phyloP scores from a whole-genome alignment of 169 alveolate species.

The Plasmodium vinckei region DNA sequence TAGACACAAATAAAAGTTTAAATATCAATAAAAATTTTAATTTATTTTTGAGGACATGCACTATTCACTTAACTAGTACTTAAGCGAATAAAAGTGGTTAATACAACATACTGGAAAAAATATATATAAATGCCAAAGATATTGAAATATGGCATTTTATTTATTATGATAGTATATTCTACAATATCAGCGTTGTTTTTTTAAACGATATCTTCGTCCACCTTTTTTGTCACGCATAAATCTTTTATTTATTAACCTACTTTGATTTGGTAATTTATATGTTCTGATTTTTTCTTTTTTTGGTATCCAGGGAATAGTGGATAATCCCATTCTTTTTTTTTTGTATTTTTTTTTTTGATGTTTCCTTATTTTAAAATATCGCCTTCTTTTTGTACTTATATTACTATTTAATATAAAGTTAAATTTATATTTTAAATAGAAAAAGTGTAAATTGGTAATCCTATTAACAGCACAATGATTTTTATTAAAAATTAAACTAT shows the following conservation, averaged over 20 bases:
- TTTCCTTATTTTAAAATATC: constrained; percentile 83
- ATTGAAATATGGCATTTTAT: neutral
- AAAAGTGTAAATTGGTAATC: constrained; percentile 7
- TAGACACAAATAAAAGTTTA: neutral
- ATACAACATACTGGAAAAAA: neutral
- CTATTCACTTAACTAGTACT: too few relatives aligned
- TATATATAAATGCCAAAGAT: neutral
- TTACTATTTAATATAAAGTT: constrained; percentile 14
- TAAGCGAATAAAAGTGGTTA: too few relatives aligned
- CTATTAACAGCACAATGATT: neutral
- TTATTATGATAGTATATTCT: too few relatives aligned
- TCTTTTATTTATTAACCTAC: constrained; percentile 85
- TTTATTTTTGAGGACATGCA: too few relatives aligned
- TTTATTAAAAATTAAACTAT: neutral
- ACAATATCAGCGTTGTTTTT: constrained; percentile 57
- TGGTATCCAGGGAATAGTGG: constrained; percentile 85
- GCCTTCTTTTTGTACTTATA: constrained; percentile 85
- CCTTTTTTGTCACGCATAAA: constrained; percentile 77
- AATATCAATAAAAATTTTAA: too few relatives aligned
- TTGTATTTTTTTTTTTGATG: constrained; percentile 87
- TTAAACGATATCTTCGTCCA: constrained; percentile 75
- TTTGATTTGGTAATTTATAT: constrained; percentile 79
- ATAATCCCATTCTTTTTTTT: constrained; percentile 82
- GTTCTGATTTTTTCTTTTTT: constrained; percentile 75
- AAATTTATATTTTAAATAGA: constrained; percentile 15